Evolutionary conservation across 768 basidiomycete genomes (phyloP).

Genomic region (Mrakia gelida): DNA sequence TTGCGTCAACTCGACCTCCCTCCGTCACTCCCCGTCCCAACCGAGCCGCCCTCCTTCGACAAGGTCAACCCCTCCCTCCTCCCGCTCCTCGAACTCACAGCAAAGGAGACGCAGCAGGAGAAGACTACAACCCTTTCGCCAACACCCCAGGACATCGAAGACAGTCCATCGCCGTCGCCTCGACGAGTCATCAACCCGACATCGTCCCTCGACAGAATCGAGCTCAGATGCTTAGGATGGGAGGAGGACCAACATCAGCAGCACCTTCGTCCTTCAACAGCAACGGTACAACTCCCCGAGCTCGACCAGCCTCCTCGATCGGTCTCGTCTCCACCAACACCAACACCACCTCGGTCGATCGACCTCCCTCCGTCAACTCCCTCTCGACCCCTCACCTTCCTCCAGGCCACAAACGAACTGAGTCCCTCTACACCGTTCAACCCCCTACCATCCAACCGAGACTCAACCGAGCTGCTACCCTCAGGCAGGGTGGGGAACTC

Average conservation of each 20-base stretch:
- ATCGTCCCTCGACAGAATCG: conserved; percentile 6
- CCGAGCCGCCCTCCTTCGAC: neutral
- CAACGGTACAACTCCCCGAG: neutral
- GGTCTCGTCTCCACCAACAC: neutral
- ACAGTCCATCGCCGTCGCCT: conserved; percentile 9
- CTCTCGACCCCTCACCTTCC: neutral
- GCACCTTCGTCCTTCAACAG: too few species aligned
- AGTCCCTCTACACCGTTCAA: neutral
- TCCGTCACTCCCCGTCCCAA: neutral
- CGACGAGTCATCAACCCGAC: neutral
- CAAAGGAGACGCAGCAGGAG: neutral
- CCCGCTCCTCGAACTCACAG: neutral
- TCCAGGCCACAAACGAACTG: neutral
- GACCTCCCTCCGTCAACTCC: neutral
- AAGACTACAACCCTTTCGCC: conserved; percentile 7
- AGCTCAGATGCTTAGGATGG: conserved; percentile 1
- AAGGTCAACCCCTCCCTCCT: neutral
- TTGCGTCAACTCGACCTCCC: conserved; percentile 4
- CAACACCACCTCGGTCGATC: neutral
- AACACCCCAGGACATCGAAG: neutral
- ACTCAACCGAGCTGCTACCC: neutral
- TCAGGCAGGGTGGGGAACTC: neutral
- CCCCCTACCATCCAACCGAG: neutral
- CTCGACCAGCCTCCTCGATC: neutral
- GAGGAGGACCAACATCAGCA: neutral